These are phyloP conservation scores for Capsicum pubescens DNA, from an alignment of 257 asterid species.

Conservation along the genomic window DNA sequence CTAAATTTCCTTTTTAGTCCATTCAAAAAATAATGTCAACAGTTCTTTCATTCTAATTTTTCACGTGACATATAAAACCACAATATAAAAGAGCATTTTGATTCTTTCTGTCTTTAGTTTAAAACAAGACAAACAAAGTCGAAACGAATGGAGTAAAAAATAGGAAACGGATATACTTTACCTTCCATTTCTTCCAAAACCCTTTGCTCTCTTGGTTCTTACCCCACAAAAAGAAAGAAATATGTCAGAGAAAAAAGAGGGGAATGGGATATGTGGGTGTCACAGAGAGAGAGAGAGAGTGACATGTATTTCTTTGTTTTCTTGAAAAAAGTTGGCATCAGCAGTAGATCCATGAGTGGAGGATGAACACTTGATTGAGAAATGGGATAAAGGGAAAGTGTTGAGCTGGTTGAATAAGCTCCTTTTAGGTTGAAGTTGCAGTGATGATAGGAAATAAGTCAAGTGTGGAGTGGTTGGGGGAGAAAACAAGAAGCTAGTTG, in stretches of 20 bases:
- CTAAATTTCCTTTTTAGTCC: too few species aligned
- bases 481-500: neutral
- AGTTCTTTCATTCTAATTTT: too few species aligned
- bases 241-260: too few species aligned
- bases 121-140: too few species aligned
- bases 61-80: too few species aligned
- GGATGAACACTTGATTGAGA: conserved; percentile 35
- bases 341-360: conserved; percentile 34
- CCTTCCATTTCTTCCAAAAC: conserved; percentile 57
- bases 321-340: conserved; percentile 31
- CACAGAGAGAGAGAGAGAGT: neutral
- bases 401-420: neutral
- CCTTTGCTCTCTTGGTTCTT: conserved; percentile 39
- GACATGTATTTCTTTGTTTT: conserved; percentile 38
- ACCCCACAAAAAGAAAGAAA: neutral
- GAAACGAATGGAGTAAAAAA: too few species aligned
- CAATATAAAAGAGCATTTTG: too few species aligned
- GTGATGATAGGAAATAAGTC: neutral
- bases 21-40: too few species aligned
- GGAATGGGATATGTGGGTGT: neutral
- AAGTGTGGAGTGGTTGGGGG: neutral
- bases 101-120: too few species aligned
- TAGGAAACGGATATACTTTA: neutral
- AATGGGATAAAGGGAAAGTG: neutral
- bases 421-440: neutral